Evolutionary conservation across 768 basidiomycete genomes (phyloP), one percentile per base, ranked within the genome.

Genomic region (Tricholoma furcatifolium): DNA sequence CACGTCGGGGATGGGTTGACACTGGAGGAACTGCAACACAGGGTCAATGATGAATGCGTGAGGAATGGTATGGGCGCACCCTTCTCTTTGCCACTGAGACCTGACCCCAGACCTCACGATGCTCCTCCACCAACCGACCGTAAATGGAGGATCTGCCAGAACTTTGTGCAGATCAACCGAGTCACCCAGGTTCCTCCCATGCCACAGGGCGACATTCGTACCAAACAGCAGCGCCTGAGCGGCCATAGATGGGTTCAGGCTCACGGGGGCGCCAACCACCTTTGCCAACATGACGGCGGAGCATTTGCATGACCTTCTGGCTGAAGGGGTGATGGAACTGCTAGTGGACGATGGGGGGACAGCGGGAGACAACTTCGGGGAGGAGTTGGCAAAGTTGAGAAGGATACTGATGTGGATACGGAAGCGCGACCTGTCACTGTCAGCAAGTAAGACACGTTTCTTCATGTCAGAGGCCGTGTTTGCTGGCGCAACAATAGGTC

Each of bases 241-340:
- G 74, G 75, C 0, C 71, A 78, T 43, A 42, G 66, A 0, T 79
- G 67, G 57, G 40, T 75, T 78, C 51, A 75, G 76, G 0, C 43
- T 76, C 0, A 71, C 68, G 1, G 75, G 72, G 0, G 70, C 71
- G 1, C 75, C 74, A 8, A 62, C 71, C 0, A 64, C 61, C 5
- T 76, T 74, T 49, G 62, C 0, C 17, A n/a, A n/a, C n/a, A n/a
- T n/a, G n/a, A n/a, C n/a, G n/a, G n/a, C n/a, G n/a, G n/a, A n/a
- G n/a, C n/a, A 46, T 0, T 36, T 73, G 4, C 51, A 63, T 1
- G 69, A 70, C 43, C 32, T 71, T 1, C 43, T 72, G 1, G 60
- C 62, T 0, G 46, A 59, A 1, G 34, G 36, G 1, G 41, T 47
- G 0, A 55, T 74, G 17, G 71, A 74, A 43, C 50, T 70, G 6